phyloP scores from a whole-genome alignment of 1,284 basidiomycete genomes.

The Heterobasidion annosum region DNA sequence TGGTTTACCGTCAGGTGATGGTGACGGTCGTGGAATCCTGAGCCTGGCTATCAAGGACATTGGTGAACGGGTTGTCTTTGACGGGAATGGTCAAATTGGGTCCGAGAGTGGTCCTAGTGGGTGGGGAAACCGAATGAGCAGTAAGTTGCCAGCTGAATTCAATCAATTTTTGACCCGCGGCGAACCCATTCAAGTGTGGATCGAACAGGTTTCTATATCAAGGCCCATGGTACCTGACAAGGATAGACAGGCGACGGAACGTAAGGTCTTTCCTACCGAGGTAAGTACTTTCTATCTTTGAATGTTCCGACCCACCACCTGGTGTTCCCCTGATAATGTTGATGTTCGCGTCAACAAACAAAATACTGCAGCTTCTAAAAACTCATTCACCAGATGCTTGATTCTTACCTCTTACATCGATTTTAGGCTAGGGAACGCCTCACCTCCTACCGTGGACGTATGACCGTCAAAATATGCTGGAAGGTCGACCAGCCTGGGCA shows the following conservation, averaged over 20 bases:
- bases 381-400: neutral
- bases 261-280: slow-evolving; percentile 85
- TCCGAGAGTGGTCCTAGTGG: slow-evolving; percentile 45
- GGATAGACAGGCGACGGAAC: slow-evolving; percentile 68
- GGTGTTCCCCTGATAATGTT: neutral
- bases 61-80: slow-evolving; percentile 87
- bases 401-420: neutral
- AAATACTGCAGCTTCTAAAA: too few species aligned
- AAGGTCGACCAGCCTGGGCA: slow-evolving; percentile 60
- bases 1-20: slow-evolving; percentile 60
- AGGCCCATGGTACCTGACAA: slow-evolving; percentile 86
- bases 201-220: slow-evolving; percentile 80
- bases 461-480: slow-evolving; percentile 90
- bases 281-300: slow-evolving; percentile 31
- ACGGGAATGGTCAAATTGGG: slow-evolving; percentile 54
- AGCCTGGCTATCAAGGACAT: slow-evolving; percentile 80
- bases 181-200: slow-evolving; percentile 63
- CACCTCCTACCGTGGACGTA: slow-evolving; percentile 85
- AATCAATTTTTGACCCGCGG: slow-evolving; percentile 9
- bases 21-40: slow-evolving; percentile 75
- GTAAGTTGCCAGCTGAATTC: slow-evolving; percentile 36
- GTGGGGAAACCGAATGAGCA: slow-evolving; percentile 75
- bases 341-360: too few species aligned
- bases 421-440: slow-evolving; percentile 83
- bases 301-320: neutral